phyloP scores from a whole-genome alignment of 2,329 filamentous ascomycete genomes.

The Epichloe brachyelytri region DNA sequence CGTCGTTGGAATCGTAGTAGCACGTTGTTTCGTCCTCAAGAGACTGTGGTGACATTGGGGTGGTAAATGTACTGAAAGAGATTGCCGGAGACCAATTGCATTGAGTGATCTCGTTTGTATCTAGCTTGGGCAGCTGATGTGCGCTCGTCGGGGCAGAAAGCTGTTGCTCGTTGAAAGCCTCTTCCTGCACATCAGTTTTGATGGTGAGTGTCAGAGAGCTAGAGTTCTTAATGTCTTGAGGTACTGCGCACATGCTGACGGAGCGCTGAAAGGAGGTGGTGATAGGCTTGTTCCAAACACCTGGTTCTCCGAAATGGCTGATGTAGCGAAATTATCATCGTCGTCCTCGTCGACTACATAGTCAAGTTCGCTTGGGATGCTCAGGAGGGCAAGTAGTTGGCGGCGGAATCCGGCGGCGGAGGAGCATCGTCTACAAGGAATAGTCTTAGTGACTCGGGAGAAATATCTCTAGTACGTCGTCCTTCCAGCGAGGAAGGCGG shows the following conservation, averaged over 20 bases:
- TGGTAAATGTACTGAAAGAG: constrained; percentile 16
- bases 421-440: constrained; percentile 36
- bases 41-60: constrained; percentile 25
- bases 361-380: constrained; percentile 23
- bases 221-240: constrained; percentile 9
- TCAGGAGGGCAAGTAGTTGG: constrained; percentile 19
- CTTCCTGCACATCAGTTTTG: constrained; percentile 8
- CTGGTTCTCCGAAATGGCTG: constrained; percentile 31
- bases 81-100: constrained; percentile 14
- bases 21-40: constrained; percentile 29
- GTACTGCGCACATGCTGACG: constrained; percentile 14
- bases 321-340: constrained; percentile 50
- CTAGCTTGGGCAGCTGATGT: constrained; percentile 9
- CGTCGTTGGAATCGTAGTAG: constrained; percentile 34
- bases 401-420: constrained; percentile 13
- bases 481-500: constrained; percentile 21
- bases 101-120: constrained; percentile 14
- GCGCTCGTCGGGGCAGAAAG: constrained; percentile 8
- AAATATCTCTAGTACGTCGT: constrained; percentile 36
- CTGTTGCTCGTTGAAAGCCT: constrained; percentile 8
- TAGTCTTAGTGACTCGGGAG: constrained; percentile 39
- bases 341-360: constrained; percentile 32
- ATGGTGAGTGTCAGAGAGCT: constrained; percentile 15
- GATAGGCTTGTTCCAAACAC: constrained; percentile 35
- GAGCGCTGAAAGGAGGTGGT: constrained; percentile 34